Percentiles rank a stretch among this genome's conserved stretches.
phyloP scores from a whole-genome alignment of 2,329 filamentous ascomycete species.

The Capronia americana region DNA sequence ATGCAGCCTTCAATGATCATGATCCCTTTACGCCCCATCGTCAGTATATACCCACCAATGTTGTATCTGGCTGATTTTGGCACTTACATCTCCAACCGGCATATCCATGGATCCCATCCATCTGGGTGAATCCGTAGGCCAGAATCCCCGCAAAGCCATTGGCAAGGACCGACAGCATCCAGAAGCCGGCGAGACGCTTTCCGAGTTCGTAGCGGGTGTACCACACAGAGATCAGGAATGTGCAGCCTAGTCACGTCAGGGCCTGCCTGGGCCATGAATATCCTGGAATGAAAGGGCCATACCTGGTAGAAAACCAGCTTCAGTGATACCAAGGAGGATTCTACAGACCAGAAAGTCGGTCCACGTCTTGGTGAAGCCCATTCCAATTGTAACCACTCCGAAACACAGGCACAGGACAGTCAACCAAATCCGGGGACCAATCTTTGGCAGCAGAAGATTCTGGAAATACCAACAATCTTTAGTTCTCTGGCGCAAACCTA shows the following conservation, averaged over 20 bases:
- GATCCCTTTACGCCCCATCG: slow-evolving; percentile 30
- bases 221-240: slow-evolving; percentile 47
- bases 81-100: slow-evolving; percentile 48
- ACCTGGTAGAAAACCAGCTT: slow-evolving; percentile 48
- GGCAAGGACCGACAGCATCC: slow-evolving; percentile 37
- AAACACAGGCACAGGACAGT: slow-evolving; percentile 68
- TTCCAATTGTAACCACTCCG: slow-evolving; percentile 43
- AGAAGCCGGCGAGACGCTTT: slow-evolving; percentile 41
- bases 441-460: slow-evolving; percentile 52
- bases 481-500: background rate
- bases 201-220: slow-evolving; percentile 48
- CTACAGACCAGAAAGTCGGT: slow-evolving; percentile 39
- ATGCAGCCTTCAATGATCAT: slow-evolving; percentile 43
- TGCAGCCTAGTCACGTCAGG: slow-evolving; percentile 40
- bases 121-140: slow-evolving; percentile 46
- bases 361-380: slow-evolving; percentile 42
- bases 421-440: slow-evolving; percentile 66
- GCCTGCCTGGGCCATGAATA: background rate
- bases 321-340: slow-evolving; percentile 43
- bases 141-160: slow-evolving; percentile 47
- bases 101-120: slow-evolving; percentile 42
- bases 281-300: slow-evolving; percentile 25
- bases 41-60: slow-evolving; percentile 15
- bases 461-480: background rate
- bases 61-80: slow-evolving; percentile 6